These are phyloP conservation scores for Mycena epipterygia DNA, from an alignment of 768 basidiomycete genomes.

Conservation along the genomic window DNA sequence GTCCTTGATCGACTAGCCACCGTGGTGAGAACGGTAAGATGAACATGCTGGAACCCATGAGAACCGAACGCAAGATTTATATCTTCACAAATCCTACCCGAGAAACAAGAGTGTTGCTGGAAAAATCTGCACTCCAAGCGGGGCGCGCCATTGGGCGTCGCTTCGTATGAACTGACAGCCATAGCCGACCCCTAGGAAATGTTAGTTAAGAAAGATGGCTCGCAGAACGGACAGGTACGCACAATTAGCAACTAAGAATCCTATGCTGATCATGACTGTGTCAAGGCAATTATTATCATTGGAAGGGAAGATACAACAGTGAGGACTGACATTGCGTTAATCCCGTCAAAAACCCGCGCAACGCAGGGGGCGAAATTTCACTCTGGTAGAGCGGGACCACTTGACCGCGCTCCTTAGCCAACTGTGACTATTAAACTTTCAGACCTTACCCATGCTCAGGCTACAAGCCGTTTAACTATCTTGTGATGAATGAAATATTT, in stretches of 20 bases:
- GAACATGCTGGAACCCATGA: constrained; percentile 50
- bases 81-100: constrained; percentile 42
- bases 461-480: background rate
- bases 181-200: constrained; percentile 66
- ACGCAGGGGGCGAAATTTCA: constrained; percentile 61
- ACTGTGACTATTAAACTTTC: background rate
- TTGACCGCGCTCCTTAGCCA: constrained; percentile 47
- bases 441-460: constrained; percentile 30
- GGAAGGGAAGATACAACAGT: constrained; percentile 54
- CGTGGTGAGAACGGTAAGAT: constrained; percentile 64
- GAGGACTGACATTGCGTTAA: constrained; percentile 66
- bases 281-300: constrained; percentile 45
- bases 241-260: constrained; percentile 35
- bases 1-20: constrained; percentile 65
- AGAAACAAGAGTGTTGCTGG: constrained; percentile 66
- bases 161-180: constrained; percentile 64
- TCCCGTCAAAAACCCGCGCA: constrained; percentile 66
- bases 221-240: background rate
- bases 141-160: constrained; percentile 66
- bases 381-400: constrained; percentile 68
- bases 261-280: constrained; percentile 33
- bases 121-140: constrained; percentile 68
- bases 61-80: background rate
- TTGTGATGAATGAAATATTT: background rate
- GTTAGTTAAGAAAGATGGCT: constrained; percentile 57